Percentiles rank a stretch among this genome's conserved stretches.
Conservation (phyloP, 2,329 filamentous ascomycete genomes). For the Trichoderma polysporum region DNA sequence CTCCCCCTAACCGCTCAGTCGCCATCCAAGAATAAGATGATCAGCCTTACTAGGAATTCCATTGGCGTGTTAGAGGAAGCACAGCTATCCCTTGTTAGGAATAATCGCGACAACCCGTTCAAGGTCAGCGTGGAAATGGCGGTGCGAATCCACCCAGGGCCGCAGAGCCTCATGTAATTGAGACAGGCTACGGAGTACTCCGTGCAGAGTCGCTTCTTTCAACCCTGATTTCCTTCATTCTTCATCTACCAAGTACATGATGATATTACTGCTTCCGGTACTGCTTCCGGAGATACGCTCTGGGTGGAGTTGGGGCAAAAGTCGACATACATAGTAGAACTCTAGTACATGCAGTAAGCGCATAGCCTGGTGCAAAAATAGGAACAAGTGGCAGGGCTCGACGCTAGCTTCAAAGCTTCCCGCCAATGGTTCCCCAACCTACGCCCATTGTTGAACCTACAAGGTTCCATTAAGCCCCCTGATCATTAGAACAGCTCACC, state of each 20-base stretch:
- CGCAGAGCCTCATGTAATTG: neutral
- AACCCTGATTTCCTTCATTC: neutral
- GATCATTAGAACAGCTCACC: neutral
- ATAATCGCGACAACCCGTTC: neutral
- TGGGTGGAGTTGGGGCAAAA: no score
- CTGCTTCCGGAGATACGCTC: no score
- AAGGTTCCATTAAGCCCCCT: neutral
- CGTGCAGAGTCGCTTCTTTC: neutral
- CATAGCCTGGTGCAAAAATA: conserved; percentile 17
- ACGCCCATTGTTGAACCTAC: neutral
- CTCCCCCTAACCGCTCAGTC: neutral
- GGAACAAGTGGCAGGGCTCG: neutral
- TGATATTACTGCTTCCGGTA: no score
- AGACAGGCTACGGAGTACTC: neutral
- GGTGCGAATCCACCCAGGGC: neutral
- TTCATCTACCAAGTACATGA: neutral
- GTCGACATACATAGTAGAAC: neutral
- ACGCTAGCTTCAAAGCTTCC: neutral
- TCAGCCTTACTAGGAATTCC: conserved; percentile 9
- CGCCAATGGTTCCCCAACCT: neutral
- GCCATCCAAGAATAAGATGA: neutral
- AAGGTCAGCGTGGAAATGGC: neutral
- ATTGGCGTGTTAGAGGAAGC: neutral
- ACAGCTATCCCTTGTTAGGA: neutral
- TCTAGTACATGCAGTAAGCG: neutral